phyloP scores from a whole-genome alignment of 208 protist species.

The Leishmania amazonensis region DNA sequence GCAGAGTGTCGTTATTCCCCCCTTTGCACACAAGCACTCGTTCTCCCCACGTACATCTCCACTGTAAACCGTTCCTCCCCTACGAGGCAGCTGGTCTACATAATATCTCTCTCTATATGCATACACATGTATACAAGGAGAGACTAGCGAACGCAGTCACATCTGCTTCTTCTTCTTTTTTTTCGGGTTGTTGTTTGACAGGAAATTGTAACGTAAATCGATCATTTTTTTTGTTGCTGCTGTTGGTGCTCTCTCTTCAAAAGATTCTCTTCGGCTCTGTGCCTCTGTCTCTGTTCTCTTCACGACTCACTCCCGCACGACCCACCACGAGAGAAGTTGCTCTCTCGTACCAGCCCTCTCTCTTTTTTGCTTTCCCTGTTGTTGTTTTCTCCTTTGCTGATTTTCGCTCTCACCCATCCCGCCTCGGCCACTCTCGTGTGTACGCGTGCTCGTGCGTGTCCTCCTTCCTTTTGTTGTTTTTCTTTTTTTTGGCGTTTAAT shows the following conservation, averaged over 20 bases:
- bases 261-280: background rate
- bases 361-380: background rate
- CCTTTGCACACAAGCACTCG: background rate
- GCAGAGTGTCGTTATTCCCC: background rate
- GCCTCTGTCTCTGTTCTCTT: background rate
- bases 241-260: background rate
- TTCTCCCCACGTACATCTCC: background rate
- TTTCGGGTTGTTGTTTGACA: background rate
- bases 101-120: background rate
- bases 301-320: background rate
- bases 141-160: background rate
- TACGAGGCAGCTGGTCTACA: background rate
- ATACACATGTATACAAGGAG: background rate
- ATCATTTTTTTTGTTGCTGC: background rate
- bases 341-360: background rate
- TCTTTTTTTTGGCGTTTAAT: background rate
- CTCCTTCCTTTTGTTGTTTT: background rate
- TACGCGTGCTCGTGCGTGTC: background rate
- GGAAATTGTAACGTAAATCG: background rate
- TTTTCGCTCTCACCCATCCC: background rate
- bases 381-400: too few relatives aligned
- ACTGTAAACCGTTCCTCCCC: background rate
- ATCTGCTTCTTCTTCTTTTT: background rate
- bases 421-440: background rate
- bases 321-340: background rate